Conservation (phyloP, 1,284 basidiomycete species). For the Trichosporon coremiiforme region DNA sequence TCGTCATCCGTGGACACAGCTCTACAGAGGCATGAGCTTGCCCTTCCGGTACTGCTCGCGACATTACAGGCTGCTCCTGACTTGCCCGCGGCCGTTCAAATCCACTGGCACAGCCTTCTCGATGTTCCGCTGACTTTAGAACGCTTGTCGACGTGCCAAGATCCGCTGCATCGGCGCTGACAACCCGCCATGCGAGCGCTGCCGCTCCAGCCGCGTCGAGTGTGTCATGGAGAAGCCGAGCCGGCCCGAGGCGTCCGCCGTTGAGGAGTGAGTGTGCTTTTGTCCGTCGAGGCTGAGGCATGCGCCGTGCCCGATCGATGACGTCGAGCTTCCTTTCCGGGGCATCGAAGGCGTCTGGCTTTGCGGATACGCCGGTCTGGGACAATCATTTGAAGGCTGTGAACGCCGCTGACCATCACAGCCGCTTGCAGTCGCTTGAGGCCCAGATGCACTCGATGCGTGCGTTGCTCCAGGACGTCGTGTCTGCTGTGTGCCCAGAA, state of each 20-base stretch:
- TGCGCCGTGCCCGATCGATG: background rate
- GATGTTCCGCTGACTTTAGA: constrained; percentile 23
- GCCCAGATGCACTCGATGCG: constrained; percentile 73
- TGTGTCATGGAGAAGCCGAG: constrained; percentile 86
- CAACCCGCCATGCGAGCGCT: constrained; percentile 81
- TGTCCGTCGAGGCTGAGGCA: background rate
- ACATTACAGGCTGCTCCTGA: background rate
- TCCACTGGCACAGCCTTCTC: background rate
- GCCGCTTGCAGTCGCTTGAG: constrained; percentile 80
- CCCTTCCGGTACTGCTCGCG: background rate
- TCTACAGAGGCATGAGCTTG: background rate
- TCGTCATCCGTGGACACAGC: too few species aligned
- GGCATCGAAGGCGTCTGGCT: background rate
- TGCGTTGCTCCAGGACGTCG: constrained; percentile 71
- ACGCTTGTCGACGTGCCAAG: constrained; percentile 50
- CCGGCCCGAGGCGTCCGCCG: constrained; percentile 62
- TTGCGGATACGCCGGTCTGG: background rate
- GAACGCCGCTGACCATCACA: constrained; percentile 45
- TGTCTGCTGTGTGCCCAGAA: constrained; percentile 50
- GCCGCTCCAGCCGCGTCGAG: constrained; percentile 74
- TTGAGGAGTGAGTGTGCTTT: constrained; percentile 65
- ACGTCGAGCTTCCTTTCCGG: background rate
- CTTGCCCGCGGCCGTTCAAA: background rate
- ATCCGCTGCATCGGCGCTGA: constrained; percentile 67
- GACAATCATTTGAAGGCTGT: background rate